Conservation (phyloP, 805 yeast genomes). For the Yarrowia deformans region DNA sequence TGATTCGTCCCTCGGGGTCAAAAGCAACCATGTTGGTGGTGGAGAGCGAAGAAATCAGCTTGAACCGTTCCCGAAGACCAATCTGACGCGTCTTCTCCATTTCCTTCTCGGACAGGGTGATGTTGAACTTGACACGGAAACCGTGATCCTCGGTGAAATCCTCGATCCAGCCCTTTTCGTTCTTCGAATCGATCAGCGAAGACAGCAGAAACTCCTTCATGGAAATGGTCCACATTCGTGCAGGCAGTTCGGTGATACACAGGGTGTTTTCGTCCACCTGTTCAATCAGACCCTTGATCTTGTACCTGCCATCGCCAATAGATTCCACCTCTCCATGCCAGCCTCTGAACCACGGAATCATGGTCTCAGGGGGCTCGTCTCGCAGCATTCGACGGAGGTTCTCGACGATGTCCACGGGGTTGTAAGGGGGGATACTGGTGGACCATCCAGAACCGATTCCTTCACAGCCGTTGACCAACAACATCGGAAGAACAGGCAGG, state of each 20-base stretch:
- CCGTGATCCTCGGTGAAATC: slow-evolving; percentile 96
- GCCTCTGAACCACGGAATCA: slow-evolving; percentile 95
- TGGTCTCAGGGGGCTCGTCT: slow-evolving; percentile 70
- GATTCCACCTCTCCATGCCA: slow-evolving; percentile 87
- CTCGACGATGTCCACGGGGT: slow-evolving; percentile 80
- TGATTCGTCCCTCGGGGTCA: slow-evolving; percentile 86
- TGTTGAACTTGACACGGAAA: slow-evolving; percentile 75
- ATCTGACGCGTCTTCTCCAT: slow-evolving; percentile 78
- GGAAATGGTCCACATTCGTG: slow-evolving; percentile 88
- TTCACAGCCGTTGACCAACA: slow-evolving; percentile 94
- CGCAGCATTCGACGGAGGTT: slow-evolving; percentile 78
- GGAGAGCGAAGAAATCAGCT: slow-evolving; percentile 70
- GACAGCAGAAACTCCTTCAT: slow-evolving; percentile 83
- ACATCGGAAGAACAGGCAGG: slow-evolving; percentile 90
- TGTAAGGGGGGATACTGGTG: slow-evolving; percentile 87
- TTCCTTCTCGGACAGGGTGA: slow-evolving; percentile 76
- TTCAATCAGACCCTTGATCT: slow-evolving; percentile 80
- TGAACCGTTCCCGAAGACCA: slow-evolving; percentile 87
- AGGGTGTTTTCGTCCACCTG: slow-evolving; percentile 79
- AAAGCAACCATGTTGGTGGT: slow-evolving; percentile 94
- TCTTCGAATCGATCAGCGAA: slow-evolving; percentile 64
- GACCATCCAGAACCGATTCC: slow-evolving; percentile 99
- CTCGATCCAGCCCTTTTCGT: slow-evolving; percentile 72
- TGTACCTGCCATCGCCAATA: slow-evolving; percentile 66
- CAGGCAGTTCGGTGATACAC: slow-evolving; percentile 92